These are phyloP conservation scores for Drechslerella stenobrocha DNA, from an alignment of 2,329 filamentous ascomycete genomes.

Conservation along the genomic window DNA sequence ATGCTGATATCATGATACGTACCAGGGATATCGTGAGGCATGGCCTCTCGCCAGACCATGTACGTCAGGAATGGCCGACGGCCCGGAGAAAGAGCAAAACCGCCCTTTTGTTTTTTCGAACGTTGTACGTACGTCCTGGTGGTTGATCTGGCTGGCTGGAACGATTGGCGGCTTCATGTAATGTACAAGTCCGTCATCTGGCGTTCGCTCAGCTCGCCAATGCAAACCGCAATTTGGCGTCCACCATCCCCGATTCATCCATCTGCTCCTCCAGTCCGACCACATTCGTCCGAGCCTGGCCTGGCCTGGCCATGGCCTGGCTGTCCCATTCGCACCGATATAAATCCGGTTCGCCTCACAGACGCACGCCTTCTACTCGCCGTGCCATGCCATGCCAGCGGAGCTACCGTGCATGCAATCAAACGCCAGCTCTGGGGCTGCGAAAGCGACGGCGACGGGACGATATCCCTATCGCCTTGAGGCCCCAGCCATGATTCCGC, in stretches of 20 bases:
- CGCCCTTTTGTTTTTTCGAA: no score
- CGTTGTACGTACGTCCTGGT: no score
- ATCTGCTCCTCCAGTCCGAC: neutral
- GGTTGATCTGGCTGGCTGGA: conserved; percentile 9
- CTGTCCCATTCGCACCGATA: neutral
- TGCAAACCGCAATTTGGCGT: conserved; percentile 39
- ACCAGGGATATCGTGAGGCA: neutral
- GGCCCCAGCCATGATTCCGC: conserved; percentile 16
- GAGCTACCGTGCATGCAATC: no score
- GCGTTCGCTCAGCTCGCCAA: conserved; percentile 22
- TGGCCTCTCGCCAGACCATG: conserved; percentile 7
- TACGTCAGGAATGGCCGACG: no score
- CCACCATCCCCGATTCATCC: neutral
- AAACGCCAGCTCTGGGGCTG: neutral
- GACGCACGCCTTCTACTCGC: neutral
- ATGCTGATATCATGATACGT: neutral
- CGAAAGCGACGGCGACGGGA: neutral
- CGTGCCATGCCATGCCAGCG: neutral
- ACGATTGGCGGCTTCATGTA: conserved; percentile 9
- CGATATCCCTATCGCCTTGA: no score
- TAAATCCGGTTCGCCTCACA: conserved; percentile 2
- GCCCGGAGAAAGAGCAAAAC: neutral
- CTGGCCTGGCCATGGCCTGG: no score
- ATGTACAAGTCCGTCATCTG: conserved; percentile 34
- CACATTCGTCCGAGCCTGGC: neutral